Base-by-base conservation (phyloP, 495 filamentous ascomycete species). In the Aspergillus egyptiacus region DNA sequence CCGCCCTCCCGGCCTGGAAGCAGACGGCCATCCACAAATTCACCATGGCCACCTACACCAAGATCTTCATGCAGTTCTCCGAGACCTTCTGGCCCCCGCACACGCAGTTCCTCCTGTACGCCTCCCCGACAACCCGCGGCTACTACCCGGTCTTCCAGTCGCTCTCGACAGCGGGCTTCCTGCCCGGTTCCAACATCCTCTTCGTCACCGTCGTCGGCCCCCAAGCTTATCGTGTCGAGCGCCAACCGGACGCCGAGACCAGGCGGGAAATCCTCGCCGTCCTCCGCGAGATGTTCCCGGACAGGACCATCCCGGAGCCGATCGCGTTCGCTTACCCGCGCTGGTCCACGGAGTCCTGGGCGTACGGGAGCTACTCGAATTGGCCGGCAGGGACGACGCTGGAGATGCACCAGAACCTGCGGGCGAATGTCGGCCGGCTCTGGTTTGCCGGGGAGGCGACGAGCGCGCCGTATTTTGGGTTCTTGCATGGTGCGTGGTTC, bases 361-460 rank as follows among this genome's bases (percentile, higher is more conserved):
- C 84, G 2, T 79, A 77, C 37, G 85, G 85, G 5, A 80, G 75
- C 41, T 90, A 88, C 61, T 82, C 79, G 14, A 89, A 88, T 57
- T 89, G 84, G 84, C 85, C 85, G 0, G 63, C 76, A 0, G 79
- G 80, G 3, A 79, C 78, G 22, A 83, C 76, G 3, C 69, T 86
- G 1, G 78, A 86, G 54, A 79, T 72, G 64, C 85, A 89, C 57
- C 79, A 88, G 60, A 87, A 87, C 49, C 70, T 89, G 37, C 73
- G 84, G 1, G 82, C 84, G n/a, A 85, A 85, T 54, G 65, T 82
- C 0, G 77, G 74, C 42, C 62, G 78, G 3, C 58, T 89, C 15
- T 87, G 74, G 66, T 89, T 87, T 60, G 84, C 85, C 1, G 85
- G 85, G 1, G 85, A 89, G 56, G 79, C 81, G 20, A 86, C 83